Conservation (phyloP, 345 rosid species). For the Cardamine chenopodiifolia region DNA sequence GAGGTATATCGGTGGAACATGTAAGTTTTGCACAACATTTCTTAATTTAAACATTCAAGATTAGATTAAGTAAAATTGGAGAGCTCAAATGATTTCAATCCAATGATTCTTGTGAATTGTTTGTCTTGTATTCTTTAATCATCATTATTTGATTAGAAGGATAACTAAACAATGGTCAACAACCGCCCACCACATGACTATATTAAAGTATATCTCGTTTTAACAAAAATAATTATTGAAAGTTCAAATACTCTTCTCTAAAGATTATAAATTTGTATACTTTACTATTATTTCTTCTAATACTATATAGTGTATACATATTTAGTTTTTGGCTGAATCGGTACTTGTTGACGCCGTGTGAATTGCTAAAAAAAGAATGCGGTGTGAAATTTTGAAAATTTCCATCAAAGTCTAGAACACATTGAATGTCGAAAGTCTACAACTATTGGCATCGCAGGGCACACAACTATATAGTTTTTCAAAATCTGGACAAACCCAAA, state of each 20-base stretch:
- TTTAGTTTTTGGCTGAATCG: not conserved
- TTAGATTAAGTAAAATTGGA: not conserved
- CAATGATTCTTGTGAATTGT: not conserved
- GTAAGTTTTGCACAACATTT: not conserved
- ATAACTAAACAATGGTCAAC: slow-evolving; percentile 28
- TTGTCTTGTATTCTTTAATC: not conserved
- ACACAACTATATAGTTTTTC: not conserved
- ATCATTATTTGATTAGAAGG: not conserved
- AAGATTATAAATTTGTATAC: not conserved
- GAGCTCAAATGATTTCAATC: not conserved
- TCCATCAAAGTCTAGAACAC: slow-evolving; percentile 2
- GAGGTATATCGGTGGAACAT: not conserved
- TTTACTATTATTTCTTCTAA: no score
- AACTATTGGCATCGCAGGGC: not conserved
- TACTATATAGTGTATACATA: no score
- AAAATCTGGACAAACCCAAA: slow-evolving; percentile 4
- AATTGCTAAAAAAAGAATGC: not conserved
- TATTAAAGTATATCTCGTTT: slow-evolving; percentile 11
- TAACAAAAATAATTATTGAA: not conserved
- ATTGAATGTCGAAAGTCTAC: slow-evolving; percentile 3
- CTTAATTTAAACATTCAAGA: no score
- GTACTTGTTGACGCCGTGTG: slow-evolving; percentile 21
- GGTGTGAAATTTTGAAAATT: slow-evolving; percentile 11
- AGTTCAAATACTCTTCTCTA: not conserved
- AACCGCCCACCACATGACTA: slow-evolving; percentile 23